Evolutionary conservation across 257 asterid species (phyloP).

Genomic region (Craterostigma plantagineum): DNA sequence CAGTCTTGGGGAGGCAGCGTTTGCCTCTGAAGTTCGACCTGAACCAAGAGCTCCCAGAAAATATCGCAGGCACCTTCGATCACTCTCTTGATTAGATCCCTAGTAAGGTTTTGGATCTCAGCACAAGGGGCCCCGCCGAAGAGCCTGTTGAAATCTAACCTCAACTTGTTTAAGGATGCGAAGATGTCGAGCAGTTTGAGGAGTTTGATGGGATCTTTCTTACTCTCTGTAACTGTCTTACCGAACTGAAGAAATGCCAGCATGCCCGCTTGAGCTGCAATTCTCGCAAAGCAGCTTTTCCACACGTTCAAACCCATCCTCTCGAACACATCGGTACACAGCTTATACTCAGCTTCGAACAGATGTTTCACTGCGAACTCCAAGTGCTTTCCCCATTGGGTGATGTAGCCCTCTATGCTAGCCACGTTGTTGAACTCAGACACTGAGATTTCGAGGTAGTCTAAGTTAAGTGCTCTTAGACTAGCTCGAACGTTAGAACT

Average conservation of each 20-base stretch:
- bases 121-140: slow-evolving; percentile 80
- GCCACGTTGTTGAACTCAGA: slow-evolving; percentile 69
- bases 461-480: slow-evolving; percentile 67
- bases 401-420: slow-evolving; percentile 54
- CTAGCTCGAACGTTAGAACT: slow-evolving; percentile 66
- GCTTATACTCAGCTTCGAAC: slow-evolving; percentile 69
- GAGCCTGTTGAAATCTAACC: slow-evolving; percentile 77
- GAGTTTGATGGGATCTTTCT: slow-evolving; percentile 77
- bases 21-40: slow-evolving; percentile 75
- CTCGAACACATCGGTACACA: slow-evolving; percentile 68
- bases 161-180: slow-evolving; percentile 54
- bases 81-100: slow-evolving; percentile 70
- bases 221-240: slow-evolving; percentile 67
- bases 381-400: slow-evolving; percentile 77
- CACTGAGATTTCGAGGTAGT: slow-evolving; percentile 69
- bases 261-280: slow-evolving; percentile 72
- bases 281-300: slow-evolving; percentile 67
- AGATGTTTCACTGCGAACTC: slow-evolving; percentile 80
- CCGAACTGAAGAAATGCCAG: slow-evolving; percentile 80
- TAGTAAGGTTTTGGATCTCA: slow-evolving; percentile 58
- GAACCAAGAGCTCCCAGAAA: slow-evolving; percentile 82
- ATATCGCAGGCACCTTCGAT: slow-evolving; percentile 76
- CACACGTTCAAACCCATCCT: slow-evolving; percentile 62
- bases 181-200: slow-evolving; percentile 66
- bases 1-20: slow-evolving; percentile 73